A percentile compares a stretch with the other conserved stretches of the same genome.
These are phyloP conservation scores for Verticillium isaacii DNA, from an alignment of 2,329 filamentous ascomycete species.

Conservation along the genomic window DNA sequence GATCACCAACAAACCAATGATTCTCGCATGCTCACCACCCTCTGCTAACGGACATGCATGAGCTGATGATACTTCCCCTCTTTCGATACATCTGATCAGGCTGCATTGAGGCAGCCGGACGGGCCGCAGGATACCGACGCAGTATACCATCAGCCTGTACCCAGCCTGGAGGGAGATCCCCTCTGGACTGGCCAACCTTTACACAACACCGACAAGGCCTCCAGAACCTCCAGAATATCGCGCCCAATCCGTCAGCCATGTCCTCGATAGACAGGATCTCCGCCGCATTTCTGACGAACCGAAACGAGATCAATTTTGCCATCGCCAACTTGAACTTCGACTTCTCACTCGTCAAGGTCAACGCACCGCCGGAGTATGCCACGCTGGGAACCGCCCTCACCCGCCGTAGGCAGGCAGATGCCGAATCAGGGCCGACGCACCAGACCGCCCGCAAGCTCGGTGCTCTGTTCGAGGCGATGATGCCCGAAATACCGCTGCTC, in stretches of 20 bases:
- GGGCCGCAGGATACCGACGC: no score
- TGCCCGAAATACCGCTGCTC: constrained; percentile 25
- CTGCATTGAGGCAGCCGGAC: no score
- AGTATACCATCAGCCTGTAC: no score
- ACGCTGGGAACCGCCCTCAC: constrained; percentile 25
- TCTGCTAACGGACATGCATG: no score
- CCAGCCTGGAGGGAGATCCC: no score
- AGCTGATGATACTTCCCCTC: no score
- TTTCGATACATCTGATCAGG: no score
- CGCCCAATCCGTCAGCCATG: neutral
- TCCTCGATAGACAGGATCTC: neutral
- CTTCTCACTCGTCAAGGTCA: constrained; percentile 33
- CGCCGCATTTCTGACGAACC: neutral
- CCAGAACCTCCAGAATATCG: no score
- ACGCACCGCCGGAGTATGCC: constrained; percentile 31
- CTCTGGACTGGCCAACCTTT: no score
- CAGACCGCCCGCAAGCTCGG: constrained; percentile 31
- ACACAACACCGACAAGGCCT: no score
- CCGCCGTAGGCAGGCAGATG: constrained; percentile 20
- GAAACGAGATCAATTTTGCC: neutral
- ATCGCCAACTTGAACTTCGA: constrained; percentile 30
- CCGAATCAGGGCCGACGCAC: constrained; percentile 31
- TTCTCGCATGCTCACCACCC: no score
- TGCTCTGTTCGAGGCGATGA: constrained; percentile 28
- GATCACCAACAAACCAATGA: no score